Conservation (phyloP, 345 rosid species). For the Eucalyptus viminalis region DNA sequence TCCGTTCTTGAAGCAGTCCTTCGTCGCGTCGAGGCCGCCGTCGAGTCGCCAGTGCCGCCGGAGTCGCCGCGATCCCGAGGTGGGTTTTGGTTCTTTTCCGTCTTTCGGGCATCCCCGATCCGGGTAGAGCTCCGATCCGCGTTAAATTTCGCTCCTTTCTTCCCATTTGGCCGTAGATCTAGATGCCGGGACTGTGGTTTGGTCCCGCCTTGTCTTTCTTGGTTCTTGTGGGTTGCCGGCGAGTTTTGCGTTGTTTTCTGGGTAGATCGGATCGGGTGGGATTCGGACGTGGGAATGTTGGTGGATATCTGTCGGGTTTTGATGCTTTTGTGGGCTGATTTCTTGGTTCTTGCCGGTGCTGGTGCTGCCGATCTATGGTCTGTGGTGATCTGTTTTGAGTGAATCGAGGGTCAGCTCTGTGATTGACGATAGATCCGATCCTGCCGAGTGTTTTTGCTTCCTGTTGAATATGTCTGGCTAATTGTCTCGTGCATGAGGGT, state of each 20-base stretch:
- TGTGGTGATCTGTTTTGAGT: not conserved
- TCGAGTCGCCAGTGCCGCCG: not conserved
- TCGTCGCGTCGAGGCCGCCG: not conserved
- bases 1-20: not conserved
- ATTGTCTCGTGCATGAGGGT: not conserved
- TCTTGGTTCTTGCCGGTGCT: not conserved
- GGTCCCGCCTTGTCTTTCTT: not conserved
- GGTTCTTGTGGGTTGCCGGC: not conserved
- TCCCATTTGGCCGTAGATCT: not conserved
- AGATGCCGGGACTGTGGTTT: not conserved
- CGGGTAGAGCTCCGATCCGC: not conserved
- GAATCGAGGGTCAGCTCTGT: not conserved
- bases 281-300: not conserved
- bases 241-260: not conserved
- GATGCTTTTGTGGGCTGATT: not conserved
- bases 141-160: not conserved
- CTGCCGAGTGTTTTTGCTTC: not conserved
- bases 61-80: not conserved
- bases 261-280: not conserved
- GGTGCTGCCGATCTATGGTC: not conserved
- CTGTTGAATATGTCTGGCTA: not conserved
- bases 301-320: not conserved
- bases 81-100: not conserved
- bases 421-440: not conserved
- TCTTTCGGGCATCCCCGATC: not conserved